Evolutionary conservation across 805 yeast species (phyloP).

Genomic region (Candida coquimbonensis): DNA sequence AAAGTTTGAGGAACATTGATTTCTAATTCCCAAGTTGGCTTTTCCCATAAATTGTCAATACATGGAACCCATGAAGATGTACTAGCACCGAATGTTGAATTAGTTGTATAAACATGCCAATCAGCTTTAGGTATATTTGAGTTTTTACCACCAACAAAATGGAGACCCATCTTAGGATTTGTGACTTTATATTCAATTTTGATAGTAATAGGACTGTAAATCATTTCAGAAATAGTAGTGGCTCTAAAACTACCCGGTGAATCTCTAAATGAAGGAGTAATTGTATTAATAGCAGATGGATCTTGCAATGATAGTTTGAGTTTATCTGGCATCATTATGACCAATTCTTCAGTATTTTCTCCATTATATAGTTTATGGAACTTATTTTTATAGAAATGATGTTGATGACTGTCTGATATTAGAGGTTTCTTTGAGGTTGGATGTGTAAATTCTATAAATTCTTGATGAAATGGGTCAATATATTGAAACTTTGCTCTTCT

Average conservation of each 20-base stretch:
- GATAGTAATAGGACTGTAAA: conserved; percentile 68
- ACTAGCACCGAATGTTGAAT: conserved; percentile 68
- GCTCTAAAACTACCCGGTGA: conserved; percentile 30
- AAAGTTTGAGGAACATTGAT: conserved; percentile 78
- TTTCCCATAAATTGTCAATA: conserved; percentile 79
- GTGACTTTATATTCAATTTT: conserved; percentile 58
- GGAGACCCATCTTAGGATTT: conserved; percentile 68
- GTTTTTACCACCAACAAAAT: conserved; percentile 58
- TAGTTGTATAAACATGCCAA: conserved; percentile 86
- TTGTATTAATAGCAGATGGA: conserved; percentile 27
- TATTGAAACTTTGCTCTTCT: conserved; percentile 48
- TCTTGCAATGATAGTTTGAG: conserved; percentile 57
- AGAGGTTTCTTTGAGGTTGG: conserved; percentile 11
- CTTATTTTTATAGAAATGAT: conserved; percentile 49
- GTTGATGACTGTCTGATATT: conserved; percentile 37
- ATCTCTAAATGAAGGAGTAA: conserved; percentile 32
- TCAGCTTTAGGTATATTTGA: conserved; percentile 32
- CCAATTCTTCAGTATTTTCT: conserved; percentile 55
- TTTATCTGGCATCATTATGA: conserved; percentile 56
- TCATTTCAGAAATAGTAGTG: conserved; percentile 30
- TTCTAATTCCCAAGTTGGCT: conserved; percentile 88
- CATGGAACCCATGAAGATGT: conserved; percentile 99
- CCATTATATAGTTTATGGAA: conserved; percentile 47
- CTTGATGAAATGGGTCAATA: conserved; percentile 41
- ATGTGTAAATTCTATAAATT: conserved; percentile 29